These are phyloP conservation scores for Capsicum pubescens DNA, from an alignment of 257 asterid species.

Conservation along the genomic window DNA sequence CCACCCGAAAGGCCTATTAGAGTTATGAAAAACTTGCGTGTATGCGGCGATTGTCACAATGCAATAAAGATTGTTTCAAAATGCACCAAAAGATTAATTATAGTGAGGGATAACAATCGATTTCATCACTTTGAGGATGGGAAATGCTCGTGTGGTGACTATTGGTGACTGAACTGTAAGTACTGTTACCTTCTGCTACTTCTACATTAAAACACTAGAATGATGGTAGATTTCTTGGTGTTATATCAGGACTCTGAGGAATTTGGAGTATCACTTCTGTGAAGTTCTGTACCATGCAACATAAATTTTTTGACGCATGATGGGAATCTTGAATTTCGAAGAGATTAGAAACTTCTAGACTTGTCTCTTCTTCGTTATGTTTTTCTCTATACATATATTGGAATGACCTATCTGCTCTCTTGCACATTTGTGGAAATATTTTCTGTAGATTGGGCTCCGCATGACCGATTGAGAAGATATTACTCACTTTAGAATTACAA, in stretches of 20 bases:
- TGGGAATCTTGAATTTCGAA: background rate
- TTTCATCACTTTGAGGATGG: constrained; percentile 80
- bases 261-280: background rate
- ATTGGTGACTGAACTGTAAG: constrained; percentile 54
- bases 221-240: constrained; percentile 8
- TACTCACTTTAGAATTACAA: background rate
- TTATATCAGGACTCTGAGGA: background rate
- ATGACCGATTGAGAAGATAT: background rate
- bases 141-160: constrained; percentile 86
- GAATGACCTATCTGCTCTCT: background rate
- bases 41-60: constrained; percentile 86
- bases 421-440: constrained; percentile 4
- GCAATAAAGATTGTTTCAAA: constrained; percentile 75
- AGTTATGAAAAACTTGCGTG: constrained; percentile 82
- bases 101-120: constrained; percentile 79
- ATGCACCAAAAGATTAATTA: constrained; percentile 65
- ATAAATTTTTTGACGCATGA: background rate
- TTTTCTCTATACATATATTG: background rate
- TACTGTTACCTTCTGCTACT: background rate
- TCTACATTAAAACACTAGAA: constrained; percentile 6
- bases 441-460: background rate
- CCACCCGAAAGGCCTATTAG: constrained; percentile 69
- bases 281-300: background rate
- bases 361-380: background rate
- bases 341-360: background rate